Conservation (phyloP, 2,329 filamentous ascomycete species). For the Colletotrichum liaoningense region DNA sequence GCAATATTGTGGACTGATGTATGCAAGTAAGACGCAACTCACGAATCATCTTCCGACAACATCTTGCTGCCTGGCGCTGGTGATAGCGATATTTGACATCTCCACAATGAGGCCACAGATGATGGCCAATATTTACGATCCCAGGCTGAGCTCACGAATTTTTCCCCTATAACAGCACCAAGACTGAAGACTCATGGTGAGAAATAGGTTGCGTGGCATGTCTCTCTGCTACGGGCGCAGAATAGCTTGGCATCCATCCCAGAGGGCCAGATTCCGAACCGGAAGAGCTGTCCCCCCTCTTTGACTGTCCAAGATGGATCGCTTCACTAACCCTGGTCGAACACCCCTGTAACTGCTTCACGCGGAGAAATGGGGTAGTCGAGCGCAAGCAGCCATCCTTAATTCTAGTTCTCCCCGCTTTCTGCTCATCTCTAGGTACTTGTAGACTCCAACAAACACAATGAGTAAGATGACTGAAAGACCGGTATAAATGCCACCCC, state of each 20-base stretch:
- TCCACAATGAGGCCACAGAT: background rate
- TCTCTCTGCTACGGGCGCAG: background rate
- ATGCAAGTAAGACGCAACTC: background rate
- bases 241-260: background rate
- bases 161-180: too few relatives aligned
- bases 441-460: background rate
- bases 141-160: background rate
- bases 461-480: background rate
- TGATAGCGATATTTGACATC: background rate
- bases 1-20: background rate
- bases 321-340: conserved; percentile 4
- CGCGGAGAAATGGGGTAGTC: conserved; percentile 26
- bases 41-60: background rate
- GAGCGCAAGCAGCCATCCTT: background rate
- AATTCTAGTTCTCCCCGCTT: conserved; percentile 4
- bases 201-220: background rate
- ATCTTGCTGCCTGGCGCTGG: background rate
- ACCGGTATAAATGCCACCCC: background rate
- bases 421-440: background rate
- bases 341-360: conserved; percentile 8
- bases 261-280: background rate
- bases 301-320: background rate
- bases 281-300: conserved; percentile 11
- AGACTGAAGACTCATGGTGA: background rate
- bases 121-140: background rate